These are phyloP conservation scores for Boletus rubroflammeus DNA, from an alignment of 768 basidiomycete genomes.

Conservation along the genomic window DNA sequence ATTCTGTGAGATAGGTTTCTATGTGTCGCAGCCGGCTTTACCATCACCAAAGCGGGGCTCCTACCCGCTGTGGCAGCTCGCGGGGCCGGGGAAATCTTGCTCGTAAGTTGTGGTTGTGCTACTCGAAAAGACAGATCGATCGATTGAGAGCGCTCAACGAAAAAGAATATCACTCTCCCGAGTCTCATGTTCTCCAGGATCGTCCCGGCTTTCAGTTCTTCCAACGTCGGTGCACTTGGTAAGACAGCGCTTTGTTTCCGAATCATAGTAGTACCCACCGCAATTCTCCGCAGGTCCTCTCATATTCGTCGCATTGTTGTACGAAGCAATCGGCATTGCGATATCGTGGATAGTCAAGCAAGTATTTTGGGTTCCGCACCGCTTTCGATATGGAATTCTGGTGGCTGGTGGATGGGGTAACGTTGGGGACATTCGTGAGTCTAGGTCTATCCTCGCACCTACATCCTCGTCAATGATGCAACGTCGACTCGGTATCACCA, in stretches of 20 bases:
- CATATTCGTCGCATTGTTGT: slow-evolving; percentile 55
- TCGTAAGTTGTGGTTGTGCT: slow-evolving; percentile 34
- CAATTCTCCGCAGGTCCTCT: slow-evolving; percentile 49
- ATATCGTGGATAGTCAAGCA: slow-evolving; percentile 55
- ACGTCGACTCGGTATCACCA: slow-evolving; percentile 26
- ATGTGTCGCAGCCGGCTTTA: slow-evolving; percentile 52
- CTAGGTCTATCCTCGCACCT: background rate
- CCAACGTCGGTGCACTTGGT: slow-evolving; percentile 58
- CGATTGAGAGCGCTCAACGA: background rate
- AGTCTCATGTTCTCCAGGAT: slow-evolving; percentile 71
- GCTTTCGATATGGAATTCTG: slow-evolving; percentile 68
- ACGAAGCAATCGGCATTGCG: slow-evolving; percentile 51
- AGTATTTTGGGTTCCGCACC: slow-evolving; percentile 74
- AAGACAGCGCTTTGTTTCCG: slow-evolving; percentile 7
- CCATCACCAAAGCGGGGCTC: slow-evolving; percentile 56
- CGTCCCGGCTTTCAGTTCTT: slow-evolving; percentile 57
- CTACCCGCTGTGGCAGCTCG: slow-evolving; percentile 56
- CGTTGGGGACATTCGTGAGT: slow-evolving; percentile 66
- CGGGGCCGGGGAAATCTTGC: slow-evolving; percentile 55
- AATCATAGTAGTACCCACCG: background rate
- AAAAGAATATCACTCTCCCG: slow-evolving; percentile 55
- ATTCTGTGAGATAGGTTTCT: slow-evolving; percentile 40
- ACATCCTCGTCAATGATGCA: background rate
- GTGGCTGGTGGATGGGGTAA: slow-evolving; percentile 70
- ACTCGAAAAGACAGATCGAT: background rate